Percentiles rank a stretch among this genome's conserved stretches.
phyloP scores from a whole-genome alignment of 495 filamentous ascomycete genomes.

The Apodospora peruviana region DNA sequence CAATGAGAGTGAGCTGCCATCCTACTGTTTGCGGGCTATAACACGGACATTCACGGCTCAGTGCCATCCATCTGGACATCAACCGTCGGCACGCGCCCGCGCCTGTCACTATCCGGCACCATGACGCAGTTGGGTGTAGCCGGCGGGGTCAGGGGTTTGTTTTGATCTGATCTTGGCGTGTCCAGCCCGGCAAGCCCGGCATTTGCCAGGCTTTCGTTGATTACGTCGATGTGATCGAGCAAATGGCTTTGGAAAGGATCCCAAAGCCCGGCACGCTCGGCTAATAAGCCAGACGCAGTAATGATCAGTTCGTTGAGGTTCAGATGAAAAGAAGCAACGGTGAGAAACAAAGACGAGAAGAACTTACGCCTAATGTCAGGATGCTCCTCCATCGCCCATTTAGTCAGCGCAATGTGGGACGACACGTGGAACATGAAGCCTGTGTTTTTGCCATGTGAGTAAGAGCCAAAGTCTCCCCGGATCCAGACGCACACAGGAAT shows the following conservation, averaged over 20 bases:
- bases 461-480: background rate
- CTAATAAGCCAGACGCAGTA: background rate
- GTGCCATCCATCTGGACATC: no score
- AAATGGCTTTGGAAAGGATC: conserved; percentile 14
- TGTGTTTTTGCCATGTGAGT: background rate
- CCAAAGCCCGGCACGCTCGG: conserved; percentile 7
- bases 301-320: background rate
- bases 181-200: conserved; percentile 11
- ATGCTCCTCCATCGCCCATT: conserved; percentile 16
- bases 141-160: no score
- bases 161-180: no score
- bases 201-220: conserved; percentile 3
- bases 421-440: conserved; percentile 25
- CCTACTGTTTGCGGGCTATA: no score
- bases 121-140: no score
- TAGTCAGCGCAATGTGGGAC: conserved; percentile 17
- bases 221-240: conserved; percentile 15
- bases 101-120: no score
- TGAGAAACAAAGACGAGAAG: background rate
- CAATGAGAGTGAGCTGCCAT: no score
- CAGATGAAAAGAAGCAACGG: background rate
- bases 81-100: no score
- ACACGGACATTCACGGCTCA: no score
- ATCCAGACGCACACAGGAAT: background rate
- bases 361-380: conserved; percentile 18